Percentiles rank a stretch among this genome's conserved stretches.
phyloP scores from a whole-genome alignment of 2,329 filamentous ascomycete genomes.

The Pezicula neosporulosa region DNA sequence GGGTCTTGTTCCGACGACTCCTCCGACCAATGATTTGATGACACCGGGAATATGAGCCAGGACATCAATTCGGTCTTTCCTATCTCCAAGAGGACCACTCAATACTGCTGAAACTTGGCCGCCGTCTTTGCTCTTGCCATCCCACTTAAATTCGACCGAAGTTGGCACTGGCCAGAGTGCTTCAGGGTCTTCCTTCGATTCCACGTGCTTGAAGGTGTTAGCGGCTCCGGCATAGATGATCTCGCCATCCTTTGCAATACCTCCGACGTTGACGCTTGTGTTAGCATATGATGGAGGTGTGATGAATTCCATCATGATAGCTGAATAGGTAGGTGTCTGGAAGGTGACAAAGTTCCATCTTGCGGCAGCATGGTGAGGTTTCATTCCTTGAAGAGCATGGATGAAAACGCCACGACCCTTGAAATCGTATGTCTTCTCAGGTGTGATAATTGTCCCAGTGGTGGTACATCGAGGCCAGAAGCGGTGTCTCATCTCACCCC shows the following conservation, averaged over 20 bases:
- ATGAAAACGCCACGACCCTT: slow-evolving; percentile 76
- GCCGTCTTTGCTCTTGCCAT: slow-evolving; percentile 67
- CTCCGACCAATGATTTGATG: slow-evolving; percentile 88
- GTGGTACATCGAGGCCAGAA: slow-evolving; percentile 90
- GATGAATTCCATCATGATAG: slow-evolving; percentile 92
- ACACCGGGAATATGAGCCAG: slow-evolving; percentile 96
- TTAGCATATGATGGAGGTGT: slow-evolving; percentile 91
- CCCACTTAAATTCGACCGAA: slow-evolving; percentile 72
- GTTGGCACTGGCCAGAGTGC: slow-evolving; percentile 89
- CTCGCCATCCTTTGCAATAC: slow-evolving; percentile 76
- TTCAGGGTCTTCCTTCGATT: slow-evolving; percentile 67
- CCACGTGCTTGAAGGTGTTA: slow-evolving; percentile 66
- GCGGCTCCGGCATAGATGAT: slow-evolving; percentile 69
- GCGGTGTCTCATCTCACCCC: slow-evolving; percentile 86
- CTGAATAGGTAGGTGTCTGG: slow-evolving; percentile 82
- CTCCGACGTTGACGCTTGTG: slow-evolving; percentile 79
- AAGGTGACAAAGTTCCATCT: slow-evolving; percentile 94
- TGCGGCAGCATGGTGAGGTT: slow-evolving; percentile 91
- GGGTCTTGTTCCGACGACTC: slow-evolving; percentile 85
- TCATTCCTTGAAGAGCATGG: slow-evolving; percentile 94
- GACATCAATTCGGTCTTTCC: slow-evolving; percentile 83
- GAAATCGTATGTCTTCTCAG: slow-evolving; percentile 77
- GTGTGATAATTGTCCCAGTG: slow-evolving; percentile 81
- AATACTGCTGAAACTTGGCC: slow-evolving; percentile 70
- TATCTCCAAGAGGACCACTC: slow-evolving; percentile 64